Base-by-base conservation (phyloP, 225 moss, liverwort and hornwort genomes). In the Climacium dendroides region DNA sequence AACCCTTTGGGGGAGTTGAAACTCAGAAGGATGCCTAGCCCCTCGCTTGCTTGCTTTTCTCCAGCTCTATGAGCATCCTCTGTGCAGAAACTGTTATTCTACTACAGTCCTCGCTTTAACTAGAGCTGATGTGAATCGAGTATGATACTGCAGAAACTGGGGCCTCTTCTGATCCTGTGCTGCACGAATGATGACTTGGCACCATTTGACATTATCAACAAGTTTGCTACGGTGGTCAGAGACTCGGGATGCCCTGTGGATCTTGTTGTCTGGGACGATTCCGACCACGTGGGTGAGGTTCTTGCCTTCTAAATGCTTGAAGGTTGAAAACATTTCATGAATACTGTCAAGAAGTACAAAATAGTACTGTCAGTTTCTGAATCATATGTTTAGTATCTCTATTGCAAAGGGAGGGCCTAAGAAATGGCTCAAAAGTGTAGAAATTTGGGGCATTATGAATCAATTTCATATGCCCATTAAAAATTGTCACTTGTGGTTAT, bases 101-200 rank as follows among this genome's bases (percentile, higher is more conserved):
- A 53, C 25, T 64, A 7, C 43, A 63, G 50, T 84, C 60, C 80
- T 71, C 20, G 62, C 52, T 47, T 70, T 41, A 54, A 62, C 32
- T 13, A 35, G 57, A 47, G 67, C 66, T 89, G 78, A 83, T 89
- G 47, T 53, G 78, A 57, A 78, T 54, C 75, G 59, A 39, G 26
- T 62, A 35, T 86, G 83, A 35, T 34, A 23, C 79, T 82, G 64
- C 97, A 97, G 97, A 87, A 90, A 85, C 82, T 94, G 83, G 95
- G 97, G 62, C 96, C 98, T 62, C 24, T 95, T 83, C 90, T 97
- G 72, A 83, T 98, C 84, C 86, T 98, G 34, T 96, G 98, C 87
- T 94, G 89, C 37, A 94, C 93, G 78, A 92, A 92, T 67, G 98
- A 98, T 70, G 88, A 93, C 15, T 84, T 97, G 80, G 89, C 92